Conservation (phyloP, 2,329 filamentous ascomycete genomes). For the Cercospora zeina region DNA sequence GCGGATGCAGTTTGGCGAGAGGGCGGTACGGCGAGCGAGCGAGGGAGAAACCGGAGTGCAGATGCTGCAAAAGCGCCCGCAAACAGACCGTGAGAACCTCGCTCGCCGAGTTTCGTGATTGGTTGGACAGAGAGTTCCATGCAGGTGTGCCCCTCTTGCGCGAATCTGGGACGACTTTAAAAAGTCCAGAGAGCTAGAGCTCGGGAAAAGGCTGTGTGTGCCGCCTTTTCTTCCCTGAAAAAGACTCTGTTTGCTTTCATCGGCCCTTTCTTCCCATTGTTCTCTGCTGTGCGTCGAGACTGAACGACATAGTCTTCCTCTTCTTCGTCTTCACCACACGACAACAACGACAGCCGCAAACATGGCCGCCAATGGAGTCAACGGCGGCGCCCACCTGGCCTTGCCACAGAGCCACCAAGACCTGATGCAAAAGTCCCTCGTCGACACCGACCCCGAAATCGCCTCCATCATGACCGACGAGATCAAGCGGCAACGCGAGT, state of each 20-base stretch:
- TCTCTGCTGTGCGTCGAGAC: neutral
- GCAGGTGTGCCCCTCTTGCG: neutral
- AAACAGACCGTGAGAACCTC: neutral
- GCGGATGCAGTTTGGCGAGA: neutral
- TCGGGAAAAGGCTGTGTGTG: neutral
- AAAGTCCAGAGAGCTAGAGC: neutral
- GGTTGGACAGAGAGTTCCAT: neutral
- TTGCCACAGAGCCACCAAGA: constrained; percentile 66
- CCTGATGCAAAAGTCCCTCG: constrained; percentile 91
- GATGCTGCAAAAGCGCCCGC: neutral
- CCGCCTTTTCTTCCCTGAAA: neutral
- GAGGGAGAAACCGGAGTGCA: constrained; percentile 7
- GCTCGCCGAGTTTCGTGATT: neutral
- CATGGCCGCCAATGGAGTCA: constrained; percentile 35
- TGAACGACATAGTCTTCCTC: neutral
- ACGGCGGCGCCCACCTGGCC: constrained; percentile 48
- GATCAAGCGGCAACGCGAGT: constrained; percentile 95
- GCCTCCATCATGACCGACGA: constrained; percentile 96
- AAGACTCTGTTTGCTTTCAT: neutral
- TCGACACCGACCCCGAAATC: constrained; percentile 90
- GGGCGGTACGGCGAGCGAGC: neutral
- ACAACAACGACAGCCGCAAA: constrained; percentile 12
- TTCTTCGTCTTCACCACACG: too few relatives aligned
- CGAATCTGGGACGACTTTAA: constrained; percentile 2
- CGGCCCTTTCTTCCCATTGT: neutral